Evolutionary conservation across 371 early-diverging fungal genomes (phyloP).

Genomic region (Phascolomyces articulosus): DNA sequence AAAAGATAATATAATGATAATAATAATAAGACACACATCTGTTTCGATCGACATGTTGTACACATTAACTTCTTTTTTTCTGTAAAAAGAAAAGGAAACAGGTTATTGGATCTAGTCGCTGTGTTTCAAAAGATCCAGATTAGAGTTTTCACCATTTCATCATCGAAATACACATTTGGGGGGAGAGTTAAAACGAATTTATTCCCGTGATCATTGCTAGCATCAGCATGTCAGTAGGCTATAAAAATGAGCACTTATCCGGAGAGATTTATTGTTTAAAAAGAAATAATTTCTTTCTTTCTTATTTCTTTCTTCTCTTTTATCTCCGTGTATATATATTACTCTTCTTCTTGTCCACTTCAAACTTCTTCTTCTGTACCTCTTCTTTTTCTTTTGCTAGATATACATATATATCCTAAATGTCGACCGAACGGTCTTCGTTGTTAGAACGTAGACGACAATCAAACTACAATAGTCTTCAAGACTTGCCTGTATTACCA

Average conservation of each 20-base stretch:
- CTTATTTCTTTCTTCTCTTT: conserved; percentile 28
- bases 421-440: conserved; percentile 27
- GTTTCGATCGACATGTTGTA: neutral
- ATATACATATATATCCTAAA: neutral
- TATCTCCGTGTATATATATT: neutral
- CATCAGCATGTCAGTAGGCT: conserved; percentile 8
- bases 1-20: too few relatives aligned
- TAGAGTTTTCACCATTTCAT: conserved; percentile 9
- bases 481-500: conserved; percentile 14
- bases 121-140: conserved; percentile 13
- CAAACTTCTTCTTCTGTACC: neutral
- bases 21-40: too few relatives aligned
- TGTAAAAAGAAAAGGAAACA: neutral
- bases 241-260: neutral
- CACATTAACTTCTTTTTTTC: neutral
- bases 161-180: conserved; percentile 7
- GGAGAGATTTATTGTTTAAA: neutral
- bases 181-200: neutral
- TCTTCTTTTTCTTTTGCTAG: neutral
- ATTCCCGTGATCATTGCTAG: conserved; percentile 10
- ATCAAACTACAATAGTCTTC: conserved; percentile 13
- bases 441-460: conserved; percentile 34
- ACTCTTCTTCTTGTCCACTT: conserved; percentile 3
- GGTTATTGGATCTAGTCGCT: neutral
- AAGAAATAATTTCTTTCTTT: neutral